Percentiles rank a stretch among this genome's conserved stretches.
These are phyloP conservation scores for Medicago truncatula DNA, from an alignment of 306 rosid genomes.

Conservation along the genomic window MtrunA17r5.0-ANR NC_053044.1:18200501-18201000, in stretches of 20 bases:
- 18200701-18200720: conserved; percentile 75
- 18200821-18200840: no score
- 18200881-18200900: no score
- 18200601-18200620: conserved; percentile 29
- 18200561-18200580: conserved; percentile 61
- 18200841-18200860: no score
- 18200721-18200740: conserved; percentile 68
- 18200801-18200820: no score
- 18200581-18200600: conserved; percentile 72
- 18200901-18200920: no score
- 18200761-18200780: conserved; percentile 55
- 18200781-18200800: conserved; percentile 55
- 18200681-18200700: conserved; percentile 54
- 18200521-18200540: conserved; percentile 87
- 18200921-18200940: no score
- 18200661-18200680: conserved; percentile 55
- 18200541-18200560: conserved; percentile 93
- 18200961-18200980: no score
- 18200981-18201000: no score
- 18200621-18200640: no score
- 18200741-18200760: conserved; percentile 72
- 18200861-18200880: no score
- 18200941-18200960: no score
- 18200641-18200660: neutral
- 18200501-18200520: conserved; percentile 87